Conservation (phyloP, 2,329 filamentous ascomycete species). For the Metarhizium anisopliae region DNA sequence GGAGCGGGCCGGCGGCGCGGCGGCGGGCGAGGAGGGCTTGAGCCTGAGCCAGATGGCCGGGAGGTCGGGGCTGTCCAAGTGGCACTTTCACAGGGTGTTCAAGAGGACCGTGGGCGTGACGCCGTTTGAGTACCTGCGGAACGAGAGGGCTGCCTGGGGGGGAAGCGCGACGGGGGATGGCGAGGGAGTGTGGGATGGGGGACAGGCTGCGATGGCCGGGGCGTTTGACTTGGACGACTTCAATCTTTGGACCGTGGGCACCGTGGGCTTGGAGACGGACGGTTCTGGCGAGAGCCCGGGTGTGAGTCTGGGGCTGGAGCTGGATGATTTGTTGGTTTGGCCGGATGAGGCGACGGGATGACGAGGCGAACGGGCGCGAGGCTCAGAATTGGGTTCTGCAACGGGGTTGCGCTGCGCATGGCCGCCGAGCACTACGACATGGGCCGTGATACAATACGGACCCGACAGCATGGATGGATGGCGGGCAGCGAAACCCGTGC, state of each 20-base stretch:
- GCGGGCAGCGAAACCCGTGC: too few species aligned
- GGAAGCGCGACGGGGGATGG: not conserved
- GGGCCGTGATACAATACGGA: too few species aligned
- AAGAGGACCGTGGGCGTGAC: constrained; percentile 45
- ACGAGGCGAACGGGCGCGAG: not conserved
- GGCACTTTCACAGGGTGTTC: constrained; percentile 51
- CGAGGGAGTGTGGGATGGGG: too few species aligned
- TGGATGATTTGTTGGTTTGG: constrained; percentile 14
- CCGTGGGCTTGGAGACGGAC: not conserved
- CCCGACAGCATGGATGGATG: too few species aligned
- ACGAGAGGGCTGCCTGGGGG: constrained; percentile 7
- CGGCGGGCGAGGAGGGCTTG: constrained; percentile 7
- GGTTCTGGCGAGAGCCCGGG: constrained; percentile 3
- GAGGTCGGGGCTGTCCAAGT: constrained; percentile 42
- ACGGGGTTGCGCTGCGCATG: too few species aligned
- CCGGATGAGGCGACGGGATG: constrained; percentile 1
- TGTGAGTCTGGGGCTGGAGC: not conserved
- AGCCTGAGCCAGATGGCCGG: constrained; percentile 38
- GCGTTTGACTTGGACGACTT: not conserved
- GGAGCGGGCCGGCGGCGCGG: constrained; percentile 16
- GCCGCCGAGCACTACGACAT: too few species aligned
- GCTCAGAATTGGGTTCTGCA: too few species aligned
- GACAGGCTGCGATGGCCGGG: not conserved
- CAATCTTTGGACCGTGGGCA: not conserved
- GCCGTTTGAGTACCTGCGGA: constrained; percentile 24